phyloP scores from a whole-genome alignment of 2,329 filamentous ascomycete species.

The Ophioceras dolichostomum region DNA sequence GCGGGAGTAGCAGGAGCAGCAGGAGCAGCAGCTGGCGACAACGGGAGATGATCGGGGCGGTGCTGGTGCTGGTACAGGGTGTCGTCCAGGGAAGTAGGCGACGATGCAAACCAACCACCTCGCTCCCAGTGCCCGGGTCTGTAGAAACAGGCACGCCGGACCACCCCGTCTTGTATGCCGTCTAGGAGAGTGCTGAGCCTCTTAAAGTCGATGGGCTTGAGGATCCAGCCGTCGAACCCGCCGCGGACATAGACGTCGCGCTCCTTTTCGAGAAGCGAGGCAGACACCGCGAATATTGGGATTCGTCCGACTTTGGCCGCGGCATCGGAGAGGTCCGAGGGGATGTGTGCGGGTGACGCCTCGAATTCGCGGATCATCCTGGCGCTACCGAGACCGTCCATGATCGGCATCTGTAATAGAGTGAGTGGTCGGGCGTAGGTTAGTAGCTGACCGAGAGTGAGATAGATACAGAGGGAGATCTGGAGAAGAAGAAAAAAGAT shows the following conservation, averaged over 20 bases:
- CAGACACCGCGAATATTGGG: conserved; percentile 79
- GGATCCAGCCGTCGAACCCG: conserved; percentile 83
- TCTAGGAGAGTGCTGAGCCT: conserved; percentile 56
- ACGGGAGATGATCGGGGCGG: no score
- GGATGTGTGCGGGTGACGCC: conserved; percentile 29
- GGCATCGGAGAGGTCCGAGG: conserved; percentile 45
- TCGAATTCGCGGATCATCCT: conserved; percentile 74
- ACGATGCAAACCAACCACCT: conserved; percentile 86
- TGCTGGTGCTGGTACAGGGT: conserved; percentile 2
- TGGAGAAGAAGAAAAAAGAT: no score
- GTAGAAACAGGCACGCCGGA: conserved; percentile 54
- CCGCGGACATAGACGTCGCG: conserved; percentile 57
- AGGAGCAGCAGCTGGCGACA: no score
- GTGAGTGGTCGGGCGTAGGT: no score
- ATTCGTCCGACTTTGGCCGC: conserved; percentile 52
- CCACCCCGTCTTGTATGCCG: conserved; percentile 52
- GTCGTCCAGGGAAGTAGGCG: no score
- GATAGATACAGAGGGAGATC: no score
- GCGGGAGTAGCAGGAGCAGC: no score
- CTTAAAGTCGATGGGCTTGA: conserved; percentile 78
- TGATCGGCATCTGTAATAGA: conserved; percentile 67
- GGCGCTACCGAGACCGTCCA: conserved; percentile 70
- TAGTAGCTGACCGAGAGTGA: no score
- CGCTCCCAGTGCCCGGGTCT: conserved; percentile 63
- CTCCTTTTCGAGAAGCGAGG: conserved; percentile 63